Conservation (phyloP, 2,329 filamentous ascomycete species). For the Chaetomiaceae sp. region DNA sequence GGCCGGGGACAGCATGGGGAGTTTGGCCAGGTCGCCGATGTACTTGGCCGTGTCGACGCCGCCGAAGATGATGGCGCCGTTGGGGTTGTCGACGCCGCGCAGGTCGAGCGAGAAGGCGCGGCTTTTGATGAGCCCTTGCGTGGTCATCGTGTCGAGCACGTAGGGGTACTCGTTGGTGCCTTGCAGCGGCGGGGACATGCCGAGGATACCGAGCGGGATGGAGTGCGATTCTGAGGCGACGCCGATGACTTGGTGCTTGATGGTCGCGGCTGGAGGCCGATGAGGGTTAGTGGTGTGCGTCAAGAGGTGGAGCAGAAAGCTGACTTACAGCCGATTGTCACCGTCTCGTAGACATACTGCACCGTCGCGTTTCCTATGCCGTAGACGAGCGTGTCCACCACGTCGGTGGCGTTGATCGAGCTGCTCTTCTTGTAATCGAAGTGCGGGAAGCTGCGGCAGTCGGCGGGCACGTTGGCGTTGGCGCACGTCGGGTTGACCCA, state of each 20-base stretch:
- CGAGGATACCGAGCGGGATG: conserved; percentile 47
- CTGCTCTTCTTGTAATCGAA: conserved; percentile 40
- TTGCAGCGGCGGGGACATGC: conserved; percentile 42
- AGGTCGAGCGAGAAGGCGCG: conserved; percentile 48
- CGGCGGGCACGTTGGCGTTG: conserved; percentile 21
- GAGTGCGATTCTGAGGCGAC: conserved; percentile 39
- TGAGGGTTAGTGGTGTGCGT: conserved; percentile 2
- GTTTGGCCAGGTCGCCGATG: conserved; percentile 38
- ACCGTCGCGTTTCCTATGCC: conserved; percentile 37
- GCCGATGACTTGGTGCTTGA: conserved; percentile 45
- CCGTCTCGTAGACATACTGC: conserved; percentile 40
- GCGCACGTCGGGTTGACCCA: conserved; percentile 49
- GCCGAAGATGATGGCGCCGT: conserved; percentile 48
- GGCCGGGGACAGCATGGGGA: conserved; percentile 34
- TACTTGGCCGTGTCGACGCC: conserved; percentile 49
- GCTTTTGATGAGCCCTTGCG: conserved; percentile 42
- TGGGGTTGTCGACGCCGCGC: conserved; percentile 36
- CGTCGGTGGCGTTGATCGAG: conserved; percentile 33
- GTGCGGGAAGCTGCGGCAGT: conserved; percentile 37
- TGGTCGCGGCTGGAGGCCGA: conserved; percentile 27
- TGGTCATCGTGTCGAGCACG: conserved; percentile 44
- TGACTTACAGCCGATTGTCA: conserved; percentile 39
- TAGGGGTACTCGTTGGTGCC: conserved; percentile 41
- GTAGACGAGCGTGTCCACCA: conserved; percentile 34
- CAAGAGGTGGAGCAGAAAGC: background rate